Percentiles rank a stretch among this genome's conserved stretches.
phyloP scores from a whole-genome alignment of 73 alveolate species.

The Vitrella brassicaformis region DNA sequence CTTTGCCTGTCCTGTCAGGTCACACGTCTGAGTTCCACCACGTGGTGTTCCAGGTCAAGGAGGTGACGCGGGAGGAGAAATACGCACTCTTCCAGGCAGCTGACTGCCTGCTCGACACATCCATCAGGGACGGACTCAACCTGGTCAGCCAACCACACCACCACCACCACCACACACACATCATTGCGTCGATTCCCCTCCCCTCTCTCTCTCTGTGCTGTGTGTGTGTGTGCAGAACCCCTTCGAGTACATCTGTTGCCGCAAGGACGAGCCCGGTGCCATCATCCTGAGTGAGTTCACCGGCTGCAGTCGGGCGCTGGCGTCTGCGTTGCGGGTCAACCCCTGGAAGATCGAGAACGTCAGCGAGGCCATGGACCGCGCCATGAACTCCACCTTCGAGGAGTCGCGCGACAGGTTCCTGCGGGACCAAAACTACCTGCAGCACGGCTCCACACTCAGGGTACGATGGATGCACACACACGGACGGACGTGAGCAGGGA shows the following conservation, averaged over 20 bases:
- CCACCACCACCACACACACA: too few relatives aligned
- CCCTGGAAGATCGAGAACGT: conserved; percentile 54
- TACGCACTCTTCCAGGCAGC: conserved; percentile 56
- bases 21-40: too few relatives aligned
- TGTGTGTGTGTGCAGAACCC: not conserved
- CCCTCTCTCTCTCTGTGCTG: not conserved
- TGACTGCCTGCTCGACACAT: conserved; percentile 40
- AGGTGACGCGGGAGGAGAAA: conserved; percentile 23
- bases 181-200: not conserved
- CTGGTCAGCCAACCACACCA: not conserved
- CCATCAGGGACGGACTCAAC: conserved; percentile 50
- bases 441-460: conserved; percentile 9
- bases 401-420: conserved; percentile 30
- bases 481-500: not conserved
- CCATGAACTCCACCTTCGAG: conserved; percentile 30
- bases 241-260: not conserved
- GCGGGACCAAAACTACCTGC: conserved; percentile 15
- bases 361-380: conserved; percentile 45
- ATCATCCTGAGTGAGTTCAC: conserved; percentile 57
- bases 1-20: too few relatives aligned
- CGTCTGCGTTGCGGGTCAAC: conserved; percentile 46
- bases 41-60: conserved; percentile 14
- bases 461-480: not conserved
- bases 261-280: not conserved
- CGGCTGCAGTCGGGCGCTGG: conserved; percentile 54